phyloP scores from a whole-genome alignment of 768 basidiomycete genomes.

The Rhizopogon vesiculosus region DNA sequence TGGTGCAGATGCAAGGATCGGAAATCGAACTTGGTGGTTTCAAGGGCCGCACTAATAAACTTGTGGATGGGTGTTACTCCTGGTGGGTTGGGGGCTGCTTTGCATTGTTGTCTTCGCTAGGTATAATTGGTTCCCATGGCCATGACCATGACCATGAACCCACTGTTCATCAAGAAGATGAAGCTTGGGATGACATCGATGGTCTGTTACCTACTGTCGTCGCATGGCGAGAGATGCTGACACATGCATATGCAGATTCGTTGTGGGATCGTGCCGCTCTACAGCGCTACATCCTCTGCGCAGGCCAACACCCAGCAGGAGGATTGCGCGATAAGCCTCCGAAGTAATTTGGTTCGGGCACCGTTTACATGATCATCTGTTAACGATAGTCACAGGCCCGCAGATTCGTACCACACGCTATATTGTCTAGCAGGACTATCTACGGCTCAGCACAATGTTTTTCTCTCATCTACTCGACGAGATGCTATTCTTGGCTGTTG shows the following conservation, averaged over 20 bases:
- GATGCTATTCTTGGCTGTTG: conserved; percentile 34
- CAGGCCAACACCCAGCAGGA: conserved; percentile 81
- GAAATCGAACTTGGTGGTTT: conserved; percentile 90
- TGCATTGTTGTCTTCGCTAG: conserved; percentile 61
- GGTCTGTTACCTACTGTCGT: conserved; percentile 31
- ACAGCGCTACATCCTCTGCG: conserved; percentile 83
- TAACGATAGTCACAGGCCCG: conserved; percentile 41
- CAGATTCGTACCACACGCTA: conserved; percentile 94
- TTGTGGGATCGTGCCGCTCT: conserved; percentile 62
- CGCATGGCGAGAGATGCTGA: neutral
- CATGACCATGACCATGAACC: conserved; percentile 15
- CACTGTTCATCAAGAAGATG: conserved; percentile 23
- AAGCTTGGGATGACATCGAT: conserved; percentile 69
- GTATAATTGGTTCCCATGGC: conserved; percentile 33
- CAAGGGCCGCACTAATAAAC: conserved; percentile 89
- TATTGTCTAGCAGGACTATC: conserved; percentile 92
- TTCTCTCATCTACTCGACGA: conserved; percentile 36
- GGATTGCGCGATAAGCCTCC: conserved; percentile 95
- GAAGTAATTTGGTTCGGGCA: conserved; percentile 48
- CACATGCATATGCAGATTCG: conserved; percentile 35
- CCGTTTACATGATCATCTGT: neutral
- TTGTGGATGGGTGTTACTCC: conserved; percentile 99
- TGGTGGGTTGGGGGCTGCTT: conserved; percentile 98
- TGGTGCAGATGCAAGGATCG: conserved; percentile 78
- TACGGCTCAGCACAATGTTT: conserved; percentile 77